These are phyloP conservation scores for Jaltomata sinuosa DNA, from an alignment of 257 asterid species.

Conservation along the genomic window DNA sequence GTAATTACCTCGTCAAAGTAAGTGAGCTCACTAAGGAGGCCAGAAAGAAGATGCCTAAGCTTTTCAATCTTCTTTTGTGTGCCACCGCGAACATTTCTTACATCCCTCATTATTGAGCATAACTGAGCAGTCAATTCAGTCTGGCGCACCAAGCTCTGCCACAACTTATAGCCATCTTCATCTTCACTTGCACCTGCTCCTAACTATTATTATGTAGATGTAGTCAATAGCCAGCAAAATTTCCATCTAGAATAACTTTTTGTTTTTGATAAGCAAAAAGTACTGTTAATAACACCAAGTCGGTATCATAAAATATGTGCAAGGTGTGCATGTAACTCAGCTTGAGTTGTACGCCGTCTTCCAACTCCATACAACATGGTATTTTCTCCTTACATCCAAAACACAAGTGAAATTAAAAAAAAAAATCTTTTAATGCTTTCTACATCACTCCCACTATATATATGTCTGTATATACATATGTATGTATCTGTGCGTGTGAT, in stretches of 20 bases:
- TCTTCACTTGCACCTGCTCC: constrained; percentile 53
- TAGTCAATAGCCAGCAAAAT: constrained; percentile 16
- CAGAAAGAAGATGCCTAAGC: constrained; percentile 92
- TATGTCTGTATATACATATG: not conserved
- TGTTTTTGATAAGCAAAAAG: not conserved
- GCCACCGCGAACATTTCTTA: constrained; percentile 88
- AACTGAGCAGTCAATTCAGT: constrained; percentile 91
- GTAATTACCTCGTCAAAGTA: constrained; percentile 83
- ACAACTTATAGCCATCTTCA: constrained; percentile 82
- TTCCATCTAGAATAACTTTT: not conserved
- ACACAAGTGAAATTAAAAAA: not conserved
- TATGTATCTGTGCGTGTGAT: not conserved
- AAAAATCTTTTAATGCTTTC: not conserved
- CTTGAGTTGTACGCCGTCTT: not conserved
- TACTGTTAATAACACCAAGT: not conserved
- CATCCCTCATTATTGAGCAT: constrained; percentile 93
- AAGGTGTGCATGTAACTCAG: not conserved
- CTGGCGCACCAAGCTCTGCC: constrained; percentile 98
- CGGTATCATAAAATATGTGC: not conserved
- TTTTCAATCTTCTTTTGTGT: constrained; percentile 95
- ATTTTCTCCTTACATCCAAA: not conserved
- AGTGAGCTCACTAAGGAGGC: constrained; percentile 97
- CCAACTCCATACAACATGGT: not conserved
- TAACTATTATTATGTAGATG: constrained; percentile 36
- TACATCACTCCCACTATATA: not conserved